phyloP scores from a whole-genome alignment of 2,329 filamentous ascomycete genomes.

The Teratosphaeria viscida region DNA sequence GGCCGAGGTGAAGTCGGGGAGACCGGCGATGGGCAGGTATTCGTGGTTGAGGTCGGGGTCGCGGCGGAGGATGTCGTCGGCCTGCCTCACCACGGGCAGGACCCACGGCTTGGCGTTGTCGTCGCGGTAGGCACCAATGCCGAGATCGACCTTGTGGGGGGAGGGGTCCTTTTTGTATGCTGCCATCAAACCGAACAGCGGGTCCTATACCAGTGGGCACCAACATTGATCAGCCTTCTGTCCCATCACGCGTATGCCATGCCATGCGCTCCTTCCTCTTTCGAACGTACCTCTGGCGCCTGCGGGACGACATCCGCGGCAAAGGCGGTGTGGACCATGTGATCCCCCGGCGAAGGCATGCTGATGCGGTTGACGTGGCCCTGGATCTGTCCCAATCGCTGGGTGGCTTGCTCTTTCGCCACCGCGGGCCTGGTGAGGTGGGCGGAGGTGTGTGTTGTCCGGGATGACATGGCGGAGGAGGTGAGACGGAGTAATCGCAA shows the following conservation, averaged over 20 bases:
- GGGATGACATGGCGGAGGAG: neutral
- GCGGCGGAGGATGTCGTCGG: conserved; percentile 77
- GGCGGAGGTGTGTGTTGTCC: neutral
- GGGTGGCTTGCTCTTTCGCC: conserved; percentile 6
- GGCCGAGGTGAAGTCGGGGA: conserved; percentile 74
- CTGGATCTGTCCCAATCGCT: conserved; percentile 19
- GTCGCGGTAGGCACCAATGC: conserved; percentile 90
- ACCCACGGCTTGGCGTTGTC: conserved; percentile 96
- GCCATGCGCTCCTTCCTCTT: conserved; percentile 6
- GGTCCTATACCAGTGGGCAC: conserved; percentile 61
- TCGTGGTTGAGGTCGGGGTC: conserved; percentile 93
- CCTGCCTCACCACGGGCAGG: conserved; percentile 92
- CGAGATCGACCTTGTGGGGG: conserved; percentile 81
- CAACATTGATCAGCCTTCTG: conserved; percentile 25
- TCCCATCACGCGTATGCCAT: neutral
- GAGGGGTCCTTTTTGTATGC: conserved; percentile 71
- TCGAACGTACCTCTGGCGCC: conserved; percentile 54
- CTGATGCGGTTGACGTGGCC: conserved; percentile 14
- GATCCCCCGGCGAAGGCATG: conserved; percentile 1
- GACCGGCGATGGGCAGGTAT: conserved; percentile 91
- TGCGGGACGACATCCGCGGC: conserved; percentile 17
- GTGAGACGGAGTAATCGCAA: neutral
- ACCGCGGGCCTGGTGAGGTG: neutral
- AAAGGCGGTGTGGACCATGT: conserved; percentile 11
- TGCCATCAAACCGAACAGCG: conserved; percentile 84